These are phyloP conservation scores for Colletotrichum incanum DNA, from an alignment of 2,329 filamentous ascomycete species.

Conservation along the genomic window DNA sequence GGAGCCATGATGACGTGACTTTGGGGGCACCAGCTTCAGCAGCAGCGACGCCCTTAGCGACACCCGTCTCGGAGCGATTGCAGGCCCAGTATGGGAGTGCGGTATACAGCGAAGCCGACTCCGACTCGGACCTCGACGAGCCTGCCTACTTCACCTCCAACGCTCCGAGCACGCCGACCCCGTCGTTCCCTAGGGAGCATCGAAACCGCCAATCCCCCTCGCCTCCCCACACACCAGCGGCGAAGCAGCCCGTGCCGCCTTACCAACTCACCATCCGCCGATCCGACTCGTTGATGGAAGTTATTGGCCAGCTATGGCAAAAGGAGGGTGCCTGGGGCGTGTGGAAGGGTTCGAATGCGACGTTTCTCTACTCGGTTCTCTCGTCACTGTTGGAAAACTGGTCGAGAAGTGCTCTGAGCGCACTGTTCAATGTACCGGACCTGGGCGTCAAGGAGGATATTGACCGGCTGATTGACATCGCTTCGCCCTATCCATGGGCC, in stretches of 20 bases:
- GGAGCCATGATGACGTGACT: constrained; percentile 64
- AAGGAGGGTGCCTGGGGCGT: constrained; percentile 92
- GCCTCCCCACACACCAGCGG: constrained; percentile 53
- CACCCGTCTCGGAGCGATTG: constrained; percentile 50
- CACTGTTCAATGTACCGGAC: constrained; percentile 91
- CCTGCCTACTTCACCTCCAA: constrained; percentile 87
- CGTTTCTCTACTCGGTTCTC: constrained; percentile 91
- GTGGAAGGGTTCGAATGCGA: constrained; percentile 94
- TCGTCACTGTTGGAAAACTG: constrained; percentile 92
- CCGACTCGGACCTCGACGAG: constrained; percentile 82
- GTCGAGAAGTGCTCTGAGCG: constrained; percentile 90
- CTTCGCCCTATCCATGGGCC: constrained; percentile 85
- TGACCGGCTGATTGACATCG: constrained; percentile 80
- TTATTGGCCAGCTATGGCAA: constrained; percentile 89
- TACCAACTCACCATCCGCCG: constrained; percentile 81
- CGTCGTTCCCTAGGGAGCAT: constrained; percentile 55
- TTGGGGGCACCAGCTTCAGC: constrained; percentile 45
- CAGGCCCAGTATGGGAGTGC: constrained; percentile 53
- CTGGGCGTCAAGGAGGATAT: constrained; percentile 82
- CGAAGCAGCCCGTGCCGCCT: constrained; percentile 55
- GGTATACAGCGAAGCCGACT: constrained; percentile 64
- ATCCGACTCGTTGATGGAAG: constrained; percentile 86
- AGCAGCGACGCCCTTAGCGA: constrained; percentile 48
- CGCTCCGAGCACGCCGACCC: constrained; percentile 69
- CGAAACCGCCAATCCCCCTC: constrained; percentile 51